Conservation (phyloP, 306 rosid species). For the Cajanus cajan region DNA sequence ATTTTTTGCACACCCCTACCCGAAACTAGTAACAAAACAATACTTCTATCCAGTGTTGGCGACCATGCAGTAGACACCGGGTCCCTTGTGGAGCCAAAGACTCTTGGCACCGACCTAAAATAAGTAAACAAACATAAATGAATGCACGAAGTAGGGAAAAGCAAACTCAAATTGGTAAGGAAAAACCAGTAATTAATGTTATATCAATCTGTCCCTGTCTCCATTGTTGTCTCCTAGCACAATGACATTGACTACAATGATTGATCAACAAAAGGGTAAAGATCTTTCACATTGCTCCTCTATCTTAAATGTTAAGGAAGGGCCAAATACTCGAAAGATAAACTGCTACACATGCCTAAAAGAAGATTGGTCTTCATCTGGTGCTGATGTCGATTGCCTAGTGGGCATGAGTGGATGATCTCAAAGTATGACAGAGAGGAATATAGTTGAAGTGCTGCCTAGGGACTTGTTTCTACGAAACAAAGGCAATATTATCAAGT, state of each 20-base stretch:
- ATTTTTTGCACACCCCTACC: too few species aligned
- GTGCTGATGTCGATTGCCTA: neutral
- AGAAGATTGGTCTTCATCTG: neutral
- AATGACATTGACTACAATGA: conserved; percentile 1
- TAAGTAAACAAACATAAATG: conserved; percentile 1
- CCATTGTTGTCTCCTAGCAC: conserved; percentile 23
- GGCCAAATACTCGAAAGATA: neutral
- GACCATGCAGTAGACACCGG: neutral
- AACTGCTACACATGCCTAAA: neutral
- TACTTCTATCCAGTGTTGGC: neutral
- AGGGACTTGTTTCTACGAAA: conserved; percentile 1
- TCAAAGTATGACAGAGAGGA: neutral
- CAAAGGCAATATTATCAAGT: neutral
- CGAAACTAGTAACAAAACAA: neutral
- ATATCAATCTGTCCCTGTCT: neutral
- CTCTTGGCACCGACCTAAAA: neutral
- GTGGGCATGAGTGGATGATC: neutral
- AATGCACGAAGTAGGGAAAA: neutral
- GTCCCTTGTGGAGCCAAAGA: neutral
- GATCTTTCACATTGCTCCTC: neutral
- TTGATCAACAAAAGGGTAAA: conserved; percentile 3
- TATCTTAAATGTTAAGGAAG: conserved; percentile 15
- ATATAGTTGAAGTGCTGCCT: neutral
- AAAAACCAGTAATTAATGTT: neutral
- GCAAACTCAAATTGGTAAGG: neutral